These are phyloP conservation scores for Vitis rotundifolia DNA, from an alignment of 164 flowering plant genomes.

Conservation along the genomic window DNA sequence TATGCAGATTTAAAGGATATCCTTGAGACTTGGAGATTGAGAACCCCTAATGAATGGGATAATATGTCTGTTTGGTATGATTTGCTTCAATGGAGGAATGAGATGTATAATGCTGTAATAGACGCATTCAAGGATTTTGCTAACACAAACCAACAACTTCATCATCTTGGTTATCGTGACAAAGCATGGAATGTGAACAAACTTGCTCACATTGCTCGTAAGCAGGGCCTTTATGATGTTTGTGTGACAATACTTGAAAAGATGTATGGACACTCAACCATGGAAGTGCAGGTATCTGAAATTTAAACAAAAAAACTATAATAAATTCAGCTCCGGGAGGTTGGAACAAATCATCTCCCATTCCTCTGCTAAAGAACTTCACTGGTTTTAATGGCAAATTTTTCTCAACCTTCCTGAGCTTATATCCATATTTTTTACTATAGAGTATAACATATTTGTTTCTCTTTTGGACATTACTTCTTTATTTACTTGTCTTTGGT, in stretches of 20 bases:
- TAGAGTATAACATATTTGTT: too few species aligned
- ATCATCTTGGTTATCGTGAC: conserved; percentile 98
- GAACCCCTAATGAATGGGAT: conserved; percentile 99
- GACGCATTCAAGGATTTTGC: conserved; percentile 94
- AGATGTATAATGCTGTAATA: conserved; percentile 89
- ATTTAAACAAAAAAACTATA: neutral
- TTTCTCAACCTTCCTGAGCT: neutral
- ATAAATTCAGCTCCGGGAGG: neutral
- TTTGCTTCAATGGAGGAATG: conserved; percentile 98
- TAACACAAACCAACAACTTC: conserved; percentile 72
- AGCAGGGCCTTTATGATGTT: conserved; percentile 93
- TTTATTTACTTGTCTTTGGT: neutral
- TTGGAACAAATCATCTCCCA: neutral
- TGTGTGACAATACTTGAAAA: conserved; percentile 94
- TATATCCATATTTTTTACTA: neutral
- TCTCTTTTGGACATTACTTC: neutral
- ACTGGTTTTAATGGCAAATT: neutral
- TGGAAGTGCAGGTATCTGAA: conserved; percentile 96
- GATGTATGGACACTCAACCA: conserved; percentile 97
- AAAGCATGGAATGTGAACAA: conserved; percentile 99
- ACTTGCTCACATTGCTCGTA: conserved; percentile 92
- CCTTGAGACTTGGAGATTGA: conserved; percentile 96
- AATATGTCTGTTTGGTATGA: conserved; percentile 96
- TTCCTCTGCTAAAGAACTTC: neutral
- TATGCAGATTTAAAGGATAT: conserved; percentile 97